Conservation (phyloP, 495 filamentous ascomycete genomes). For the Paragyromitra xinjiangensis region DNA sequence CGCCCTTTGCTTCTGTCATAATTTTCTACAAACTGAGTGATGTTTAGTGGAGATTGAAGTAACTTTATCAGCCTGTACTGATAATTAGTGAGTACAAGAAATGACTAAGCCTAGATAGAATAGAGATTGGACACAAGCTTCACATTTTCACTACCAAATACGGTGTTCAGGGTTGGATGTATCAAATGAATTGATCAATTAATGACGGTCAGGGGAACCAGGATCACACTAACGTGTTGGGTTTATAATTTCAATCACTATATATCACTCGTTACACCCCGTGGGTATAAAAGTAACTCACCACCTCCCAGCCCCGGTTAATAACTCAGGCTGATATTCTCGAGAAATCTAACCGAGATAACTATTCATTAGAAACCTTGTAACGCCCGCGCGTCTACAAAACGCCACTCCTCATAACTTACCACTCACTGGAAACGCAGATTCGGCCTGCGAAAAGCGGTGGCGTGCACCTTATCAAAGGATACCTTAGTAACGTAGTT, state of each 20-base stretch:
- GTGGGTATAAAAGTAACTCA: not conserved
- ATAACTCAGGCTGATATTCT: not conserved
- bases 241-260: not conserved
- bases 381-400: not conserved
- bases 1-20: too few species aligned
- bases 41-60: too few species aligned
- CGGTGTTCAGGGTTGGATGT: too few species aligned
- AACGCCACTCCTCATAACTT: not conserved
- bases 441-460: not conserved
- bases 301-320: not conserved
- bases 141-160: too few species aligned
- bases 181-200: not conserved
- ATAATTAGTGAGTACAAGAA: too few species aligned
- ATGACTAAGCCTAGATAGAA: too few species aligned
- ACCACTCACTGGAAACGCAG: not conserved
- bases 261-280: not conserved
- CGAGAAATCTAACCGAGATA: not conserved
- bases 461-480: not conserved
- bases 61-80: too few species aligned
- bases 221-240: not conserved
- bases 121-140: too few species aligned
- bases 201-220: too few species aligned
- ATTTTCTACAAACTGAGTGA: too few species aligned
- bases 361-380: not conserved
- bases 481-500: not conserved